Evolutionary conservation across 2,329 filamentous ascomycete genomes (phyloP), one percentile per base, ranked within the genome.

Genomic region (Chaetomium strumarium): DNA sequence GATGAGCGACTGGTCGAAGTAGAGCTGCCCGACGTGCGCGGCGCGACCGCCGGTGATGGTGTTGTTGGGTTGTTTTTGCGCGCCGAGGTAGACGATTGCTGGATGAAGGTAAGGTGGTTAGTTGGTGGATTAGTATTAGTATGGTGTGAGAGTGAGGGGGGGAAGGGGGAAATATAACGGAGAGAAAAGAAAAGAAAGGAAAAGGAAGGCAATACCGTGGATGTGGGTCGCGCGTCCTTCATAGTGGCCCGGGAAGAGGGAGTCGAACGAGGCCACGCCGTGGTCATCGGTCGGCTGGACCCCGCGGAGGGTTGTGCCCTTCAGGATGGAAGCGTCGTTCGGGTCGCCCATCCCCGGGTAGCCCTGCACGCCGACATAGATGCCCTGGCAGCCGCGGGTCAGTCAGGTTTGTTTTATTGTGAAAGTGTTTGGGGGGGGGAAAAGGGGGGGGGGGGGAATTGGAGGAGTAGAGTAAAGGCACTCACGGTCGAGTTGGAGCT

Each of bases 241-340:
- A 56, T 75, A 76, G 62, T 75, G 72, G n/a, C 73, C 72, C 0
- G 73, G 73, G 62, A 75, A 67, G 44, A 71, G 64, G 13, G 66
- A 68, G 40, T 71, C 66, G 56, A 73, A 71, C n/a, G 66, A 62
- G 7, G 65, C 70, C 8, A 73, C 63, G 7, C 70, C 71, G 24
- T 72, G 67, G 3, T 50, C 46, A 42, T 73, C 68, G 11, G 70
- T 72, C 16, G 64, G 64, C 57, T 71, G 69, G 33, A 73, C 63
- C 17, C 71, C 70, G 16, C 73, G 71, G 19, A 74, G 63, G 56
- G 68, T 71, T n/a, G 70, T 74, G 1, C 63, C 58, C 62, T 74
- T 62, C 5, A 75, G 59, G 53, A 75, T 75, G 37, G 58, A 58
- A 1, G 63, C 55, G 53, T 75, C 73, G n/a, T 60, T 61, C 20